A percentile compares a stretch with the other conserved stretches of the same genome.
These are phyloP conservation scores for Malassezia caprae DNA, from an alignment of 1,284 basidiomycete species.

Conservation along the genomic window DNA sequence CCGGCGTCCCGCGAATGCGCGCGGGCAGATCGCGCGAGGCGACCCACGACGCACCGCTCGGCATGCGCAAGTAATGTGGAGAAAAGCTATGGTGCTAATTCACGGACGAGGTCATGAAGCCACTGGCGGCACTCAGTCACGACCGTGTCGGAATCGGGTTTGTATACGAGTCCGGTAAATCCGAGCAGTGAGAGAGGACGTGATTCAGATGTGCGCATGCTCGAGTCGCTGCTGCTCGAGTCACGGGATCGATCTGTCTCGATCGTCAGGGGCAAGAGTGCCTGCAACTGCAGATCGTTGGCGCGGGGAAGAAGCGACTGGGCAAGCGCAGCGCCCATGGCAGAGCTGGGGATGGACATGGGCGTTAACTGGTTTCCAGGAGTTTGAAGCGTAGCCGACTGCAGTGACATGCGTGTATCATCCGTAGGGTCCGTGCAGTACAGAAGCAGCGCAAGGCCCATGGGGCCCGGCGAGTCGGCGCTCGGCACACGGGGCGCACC, in stretches of 20 bases:
- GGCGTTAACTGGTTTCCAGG: background rate
- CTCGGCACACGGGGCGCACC: background rate
- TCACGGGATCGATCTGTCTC: background rate
- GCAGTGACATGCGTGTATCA: background rate
- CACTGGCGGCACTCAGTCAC: conserved; percentile 1
- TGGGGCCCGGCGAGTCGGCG: background rate
- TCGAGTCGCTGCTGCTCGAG: background rate
- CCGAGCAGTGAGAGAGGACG: conserved; percentile 2
- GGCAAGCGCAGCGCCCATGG: background rate
- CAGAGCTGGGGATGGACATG: background rate
- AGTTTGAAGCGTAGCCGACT: background rate
- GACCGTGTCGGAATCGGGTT: background rate
- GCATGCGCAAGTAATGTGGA: background rate
- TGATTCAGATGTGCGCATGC: background rate
- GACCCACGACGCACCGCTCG: background rate
- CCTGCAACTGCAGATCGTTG: background rate
- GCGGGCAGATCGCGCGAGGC: conserved; percentile 5
- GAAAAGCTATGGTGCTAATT: background rate
- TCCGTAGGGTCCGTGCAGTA: background rate
- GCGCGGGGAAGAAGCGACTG: background rate
- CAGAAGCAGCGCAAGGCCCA: background rate
- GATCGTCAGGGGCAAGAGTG: background rate
- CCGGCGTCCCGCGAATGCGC: background rate
- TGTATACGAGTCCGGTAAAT: background rate
- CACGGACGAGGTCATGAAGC: background rate